Evolutionary conservation across 352 stramenopile species (phyloP), one percentile per base, ranked within the genome.

Genomic region (Phytophthora cryptogea): DNA sequence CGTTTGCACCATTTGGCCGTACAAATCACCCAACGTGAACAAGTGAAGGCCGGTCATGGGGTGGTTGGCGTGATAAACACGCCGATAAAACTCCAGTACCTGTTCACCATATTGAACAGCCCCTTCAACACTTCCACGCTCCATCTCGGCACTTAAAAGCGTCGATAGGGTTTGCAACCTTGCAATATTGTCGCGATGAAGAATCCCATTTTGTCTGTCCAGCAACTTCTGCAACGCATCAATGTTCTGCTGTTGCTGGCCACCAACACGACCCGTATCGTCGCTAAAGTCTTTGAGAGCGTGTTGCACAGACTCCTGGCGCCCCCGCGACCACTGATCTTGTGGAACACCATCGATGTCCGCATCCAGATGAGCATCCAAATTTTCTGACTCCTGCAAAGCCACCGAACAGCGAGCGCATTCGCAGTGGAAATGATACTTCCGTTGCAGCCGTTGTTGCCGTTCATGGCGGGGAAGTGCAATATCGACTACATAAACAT

Each of bases 401-500:
- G 71, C 55, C n/a, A 52, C 39, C 5, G 49, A 48, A 50, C 83
- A 92, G 2, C 80, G 74, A n/a, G 23, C 9, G 51, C 83, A 92
- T 1, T n/a, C 8, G 43, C 83, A 92, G 4, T 36, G 45, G 41
- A 92, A 92, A 51, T 88, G 78, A 40, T 92, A 90, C n/a, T 84
- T 83, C 1, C 28, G 39, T 43, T 74, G 53, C 1, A 92, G 55
- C 2, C 65, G 70, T 13, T 66, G 60, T 17, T 88, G 78, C 6
- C 80, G 68, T 20, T 86, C 63, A 0, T 59, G 46, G 20, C 76
- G 68, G 28, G 83, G 76, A 2, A 88, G 56, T 20, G 72, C 80
- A 30, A 83, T 57, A 54, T 92, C 83, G 30, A 90, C 83, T 92
- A 37, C 14, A 53, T 8, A 27, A 57, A 32, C 14, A 37, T 5